These are phyloP conservation scores for Phytopythium oedochilum DNA, from an alignment of 352 stramenopile species.

Conservation along the genomic window DNA sequence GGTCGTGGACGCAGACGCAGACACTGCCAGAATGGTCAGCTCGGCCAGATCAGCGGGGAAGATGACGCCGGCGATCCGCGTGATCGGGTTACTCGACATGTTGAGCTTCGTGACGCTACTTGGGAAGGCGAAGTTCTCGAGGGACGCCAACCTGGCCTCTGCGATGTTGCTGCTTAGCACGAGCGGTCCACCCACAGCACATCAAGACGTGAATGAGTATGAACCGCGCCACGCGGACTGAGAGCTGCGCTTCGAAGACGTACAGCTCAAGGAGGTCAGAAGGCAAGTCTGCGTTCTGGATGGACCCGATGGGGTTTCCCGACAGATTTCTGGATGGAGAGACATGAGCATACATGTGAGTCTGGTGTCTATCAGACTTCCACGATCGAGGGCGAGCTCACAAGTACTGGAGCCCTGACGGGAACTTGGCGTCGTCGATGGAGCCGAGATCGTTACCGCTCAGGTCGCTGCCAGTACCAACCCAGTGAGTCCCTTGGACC, in stretches of 20 bases:
- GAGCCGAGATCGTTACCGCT: conserved; percentile 25
- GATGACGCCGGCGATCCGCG: conserved; percentile 21
- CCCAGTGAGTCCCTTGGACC: background rate
- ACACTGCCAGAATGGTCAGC: conserved; percentile 15
- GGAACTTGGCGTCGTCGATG: conserved; percentile 19
- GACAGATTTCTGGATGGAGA: conserved; percentile 22
- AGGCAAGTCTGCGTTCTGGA: conserved; percentile 19
- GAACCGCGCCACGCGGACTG: background rate
- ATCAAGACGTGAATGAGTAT: background rate
- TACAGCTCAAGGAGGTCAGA: conserved; percentile 25
- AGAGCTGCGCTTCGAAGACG: conserved; percentile 6
- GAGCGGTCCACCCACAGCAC: background rate
- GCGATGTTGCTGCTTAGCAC: conserved; percentile 11
- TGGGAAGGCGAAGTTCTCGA: conserved; percentile 31
- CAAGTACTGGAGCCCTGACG: conserved; percentile 20
- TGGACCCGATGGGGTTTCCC: conserved; percentile 23
- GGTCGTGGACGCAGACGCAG: background rate
- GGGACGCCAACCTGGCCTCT: conserved; percentile 16
- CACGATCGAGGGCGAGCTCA: conserved; percentile 7
- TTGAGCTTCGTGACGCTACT: conserved; percentile 25
- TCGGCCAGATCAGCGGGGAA: conserved; percentile 23
- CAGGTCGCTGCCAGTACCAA: conserved; percentile 14
- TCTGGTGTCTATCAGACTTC: background rate
- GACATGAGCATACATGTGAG: background rate
- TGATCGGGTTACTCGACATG: conserved; percentile 30